Conservation (phyloP, 2,329 filamentous ascomycete species). For the Ceratocystis albifundus region DNA sequence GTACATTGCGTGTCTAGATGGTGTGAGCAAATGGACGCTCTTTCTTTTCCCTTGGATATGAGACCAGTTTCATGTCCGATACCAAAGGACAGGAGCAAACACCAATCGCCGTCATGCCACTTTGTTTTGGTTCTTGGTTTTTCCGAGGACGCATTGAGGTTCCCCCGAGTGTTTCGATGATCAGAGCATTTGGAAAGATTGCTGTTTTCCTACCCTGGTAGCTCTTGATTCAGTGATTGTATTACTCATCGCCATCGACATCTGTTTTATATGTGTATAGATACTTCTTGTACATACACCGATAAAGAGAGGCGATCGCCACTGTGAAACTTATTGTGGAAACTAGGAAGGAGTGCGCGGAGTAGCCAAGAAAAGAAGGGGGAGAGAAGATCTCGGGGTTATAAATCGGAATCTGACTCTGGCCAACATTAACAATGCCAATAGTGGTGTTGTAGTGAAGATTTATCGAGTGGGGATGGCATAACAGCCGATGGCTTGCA, state of each 20-base stretch:
- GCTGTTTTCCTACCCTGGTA: not conserved
- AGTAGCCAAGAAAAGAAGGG: not conserved
- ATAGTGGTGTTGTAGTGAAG: no score
- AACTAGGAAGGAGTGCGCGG: not conserved
- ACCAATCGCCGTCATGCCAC: not conserved
- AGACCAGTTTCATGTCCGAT: not conserved
- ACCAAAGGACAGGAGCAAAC: not conserved
- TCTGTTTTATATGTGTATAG: not conserved
- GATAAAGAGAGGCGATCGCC: not conserved
- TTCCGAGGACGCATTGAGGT: not conserved
- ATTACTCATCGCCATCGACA: not conserved
- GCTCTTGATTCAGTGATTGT: not conserved
- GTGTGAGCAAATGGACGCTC: not conserved
- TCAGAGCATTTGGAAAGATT: not conserved
- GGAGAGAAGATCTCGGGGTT: not conserved
- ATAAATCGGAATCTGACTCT: not conserved
- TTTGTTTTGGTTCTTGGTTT: not conserved
- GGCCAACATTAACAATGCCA: not conserved
- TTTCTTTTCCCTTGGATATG: not conserved
- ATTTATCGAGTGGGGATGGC: no score
- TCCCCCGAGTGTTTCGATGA: not conserved
- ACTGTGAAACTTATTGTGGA: constrained; percentile 6
- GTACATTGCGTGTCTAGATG: not conserved
- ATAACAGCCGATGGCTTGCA: no score
- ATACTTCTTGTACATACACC: not conserved